Evolutionary conservation across 176 grass and related monocot genomes (phyloP).

Genomic region (Musa troglodytarum): DNA sequence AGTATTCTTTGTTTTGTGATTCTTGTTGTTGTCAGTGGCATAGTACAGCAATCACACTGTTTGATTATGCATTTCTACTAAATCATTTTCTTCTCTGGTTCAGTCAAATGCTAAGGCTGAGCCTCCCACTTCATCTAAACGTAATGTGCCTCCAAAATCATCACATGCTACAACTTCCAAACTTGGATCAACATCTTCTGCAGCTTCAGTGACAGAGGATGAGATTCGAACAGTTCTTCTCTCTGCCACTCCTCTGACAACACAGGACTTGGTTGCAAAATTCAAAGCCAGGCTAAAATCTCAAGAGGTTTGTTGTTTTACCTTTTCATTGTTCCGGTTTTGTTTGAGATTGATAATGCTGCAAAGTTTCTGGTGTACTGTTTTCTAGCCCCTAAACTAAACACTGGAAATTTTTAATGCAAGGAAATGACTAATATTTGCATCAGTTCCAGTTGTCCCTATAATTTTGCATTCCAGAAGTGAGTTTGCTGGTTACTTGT

Average conservation of each 20-base stretch:
- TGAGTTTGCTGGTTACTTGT: no score
- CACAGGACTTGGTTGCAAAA: constrained; percentile 84
- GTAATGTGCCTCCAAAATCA: constrained; percentile 29
- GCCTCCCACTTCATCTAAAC: constrained; percentile 32
- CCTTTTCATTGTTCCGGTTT: no score
- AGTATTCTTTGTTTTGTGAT: not conserved
- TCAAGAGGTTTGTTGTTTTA: constrained; percentile 36
- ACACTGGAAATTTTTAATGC: no score
- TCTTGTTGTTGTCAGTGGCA: not conserved
- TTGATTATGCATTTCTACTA: not conserved
- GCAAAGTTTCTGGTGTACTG: not conserved
- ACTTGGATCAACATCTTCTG: constrained; percentile 13
- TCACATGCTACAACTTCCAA: not conserved
- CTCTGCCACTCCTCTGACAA: constrained; percentile 61
- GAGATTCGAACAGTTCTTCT: constrained; percentile 86
- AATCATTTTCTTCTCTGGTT: constrained; percentile 7
- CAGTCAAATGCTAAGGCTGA: constrained; percentile 45
- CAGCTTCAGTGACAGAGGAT: constrained; percentile 69
- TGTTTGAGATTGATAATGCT: not conserved
- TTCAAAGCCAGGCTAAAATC: constrained; percentile 86
- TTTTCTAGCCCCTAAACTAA: not conserved
- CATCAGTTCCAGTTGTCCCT: no score
- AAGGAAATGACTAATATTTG: no score
- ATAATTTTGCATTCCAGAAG: no score
- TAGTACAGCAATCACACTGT: no score